Evolutionary conservation across 768 basidiomycete species (phyloP).

Genomic region (Melanogaster broomeanus): DNA sequence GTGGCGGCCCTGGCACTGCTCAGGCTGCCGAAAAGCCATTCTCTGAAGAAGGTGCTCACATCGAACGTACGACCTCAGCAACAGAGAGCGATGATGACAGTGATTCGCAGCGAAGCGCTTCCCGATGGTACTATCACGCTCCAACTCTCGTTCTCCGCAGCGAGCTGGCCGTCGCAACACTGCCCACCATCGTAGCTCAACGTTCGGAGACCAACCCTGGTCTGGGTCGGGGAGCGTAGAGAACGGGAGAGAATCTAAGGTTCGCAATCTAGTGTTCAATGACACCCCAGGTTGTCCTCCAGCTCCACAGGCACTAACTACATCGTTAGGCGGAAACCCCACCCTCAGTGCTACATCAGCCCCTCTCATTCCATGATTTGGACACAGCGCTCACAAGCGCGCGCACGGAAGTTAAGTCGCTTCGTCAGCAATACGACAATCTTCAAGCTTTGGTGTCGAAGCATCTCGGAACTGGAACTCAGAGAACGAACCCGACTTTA

Average conservation of each 20-base stretch:
- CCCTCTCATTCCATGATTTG: slow-evolving; percentile 26
- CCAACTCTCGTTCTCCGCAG: slow-evolving; percentile 17
- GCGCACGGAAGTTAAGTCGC: slow-evolving; percentile 24
- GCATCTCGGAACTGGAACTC: slow-evolving; percentile 6
- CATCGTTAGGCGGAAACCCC: slow-evolving; percentile 8
- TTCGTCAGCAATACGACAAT: slow-evolving; percentile 28
- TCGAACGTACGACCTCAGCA: background rate
- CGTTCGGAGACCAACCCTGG: slow-evolving; percentile 21
- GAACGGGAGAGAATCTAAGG: slow-evolving; percentile 5
- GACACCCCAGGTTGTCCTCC: too few species aligned
- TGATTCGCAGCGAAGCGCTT: slow-evolving; percentile 2
- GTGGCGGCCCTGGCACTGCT: background rate
- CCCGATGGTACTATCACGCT: slow-evolving; percentile 12
- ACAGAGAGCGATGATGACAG: slow-evolving; percentile 19
- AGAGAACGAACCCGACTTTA: background rate
- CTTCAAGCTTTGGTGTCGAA: slow-evolving; percentile 19
- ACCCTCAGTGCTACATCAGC: slow-evolving; percentile 2
- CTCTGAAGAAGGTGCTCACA: background rate
- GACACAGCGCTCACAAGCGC: slow-evolving; percentile 24
- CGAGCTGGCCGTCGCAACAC: background rate
- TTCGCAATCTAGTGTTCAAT: background rate
- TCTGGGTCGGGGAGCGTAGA: slow-evolving; percentile 8
- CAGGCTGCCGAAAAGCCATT: background rate
- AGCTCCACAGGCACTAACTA: background rate
- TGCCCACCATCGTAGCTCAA: slow-evolving; percentile 24